Evolutionary conservation across 2,329 filamentous ascomycete genomes (phyloP).

Genomic region (Sarocladium kiliense): DNA sequence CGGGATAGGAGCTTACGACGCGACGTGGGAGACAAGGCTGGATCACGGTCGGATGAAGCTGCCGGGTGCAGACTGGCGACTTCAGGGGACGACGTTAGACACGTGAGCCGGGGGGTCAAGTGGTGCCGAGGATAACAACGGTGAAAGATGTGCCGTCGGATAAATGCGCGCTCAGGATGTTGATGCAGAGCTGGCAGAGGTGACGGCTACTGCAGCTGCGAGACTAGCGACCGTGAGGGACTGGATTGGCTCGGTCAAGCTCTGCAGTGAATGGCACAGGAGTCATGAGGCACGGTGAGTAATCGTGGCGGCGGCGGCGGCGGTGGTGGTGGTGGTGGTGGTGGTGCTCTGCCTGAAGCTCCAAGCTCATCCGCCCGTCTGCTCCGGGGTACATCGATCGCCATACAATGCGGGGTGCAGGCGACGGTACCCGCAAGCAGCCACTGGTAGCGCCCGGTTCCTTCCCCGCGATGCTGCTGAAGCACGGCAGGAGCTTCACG

Average conservation of each 20-base stretch:
- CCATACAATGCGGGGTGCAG: slow-evolving; percentile 2
- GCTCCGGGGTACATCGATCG: not conserved
- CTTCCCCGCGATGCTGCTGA: not conserved
- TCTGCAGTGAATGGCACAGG: too few relatives aligned
- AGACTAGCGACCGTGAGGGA: too few relatives aligned
- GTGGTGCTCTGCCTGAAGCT: not conserved
- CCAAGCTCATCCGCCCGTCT: not conserved
- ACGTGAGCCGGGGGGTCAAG: not conserved
- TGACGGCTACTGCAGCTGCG: too few relatives aligned
- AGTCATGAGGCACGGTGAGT: too few relatives aligned
- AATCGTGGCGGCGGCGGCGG: too few relatives aligned
- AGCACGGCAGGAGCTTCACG: not conserved
- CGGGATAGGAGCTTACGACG: not conserved
- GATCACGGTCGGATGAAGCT: not conserved
- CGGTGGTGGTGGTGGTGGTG: too few relatives aligned
- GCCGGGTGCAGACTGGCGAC: not conserved
- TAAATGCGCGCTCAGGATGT: too few relatives aligned
- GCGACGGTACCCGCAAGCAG: not conserved
- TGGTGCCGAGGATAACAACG: too few relatives aligned
- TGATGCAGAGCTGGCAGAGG: too few relatives aligned
- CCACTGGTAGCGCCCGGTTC: not conserved
- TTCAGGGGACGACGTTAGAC: not conserved
- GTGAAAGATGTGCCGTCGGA: too few relatives aligned
- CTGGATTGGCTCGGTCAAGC: too few relatives aligned
- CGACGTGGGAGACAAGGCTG: not conserved